Evolutionary conservation across 805 yeast species (phyloP).

Genomic region (Kluyveromyces nonfermentans): DNA sequence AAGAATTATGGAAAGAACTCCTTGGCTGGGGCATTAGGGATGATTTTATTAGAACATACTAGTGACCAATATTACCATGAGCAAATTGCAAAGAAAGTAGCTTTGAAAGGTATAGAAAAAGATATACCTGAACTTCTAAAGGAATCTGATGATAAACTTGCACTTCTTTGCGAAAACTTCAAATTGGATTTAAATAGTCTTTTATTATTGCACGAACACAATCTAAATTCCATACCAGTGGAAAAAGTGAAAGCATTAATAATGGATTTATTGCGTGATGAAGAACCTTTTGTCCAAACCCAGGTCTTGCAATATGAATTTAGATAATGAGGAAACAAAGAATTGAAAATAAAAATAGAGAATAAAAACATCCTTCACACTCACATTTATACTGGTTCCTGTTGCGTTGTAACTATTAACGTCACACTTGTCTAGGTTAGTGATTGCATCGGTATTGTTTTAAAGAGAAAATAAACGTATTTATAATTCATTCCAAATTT

Average conservation of each 20-base stretch:
- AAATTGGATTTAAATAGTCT: conserved; percentile 10
- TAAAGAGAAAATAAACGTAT: too few species aligned
- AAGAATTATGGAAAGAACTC: conserved; percentile 14
- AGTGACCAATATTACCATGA: conserved; percentile 14
- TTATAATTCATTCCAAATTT: conserved; percentile 12
- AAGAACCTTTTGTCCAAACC: conserved; percentile 21
- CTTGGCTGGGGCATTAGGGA: conserved; percentile 21
- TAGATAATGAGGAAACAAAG: background rate
- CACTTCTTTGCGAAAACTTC: conserved; percentile 12
- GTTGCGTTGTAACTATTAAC: too few species aligned
- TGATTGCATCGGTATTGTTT: background rate
- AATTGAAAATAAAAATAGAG: too few species aligned
- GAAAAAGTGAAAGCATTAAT: conserved; percentile 14
- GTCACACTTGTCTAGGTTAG: too few species aligned
- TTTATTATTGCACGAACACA: conserved; percentile 12
- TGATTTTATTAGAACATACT: conserved; percentile 18
- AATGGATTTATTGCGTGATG: conserved; percentile 10
- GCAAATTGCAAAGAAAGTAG: conserved; percentile 25
- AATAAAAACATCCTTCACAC: too few species aligned
- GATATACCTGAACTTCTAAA: conserved; percentile 16
- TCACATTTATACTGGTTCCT: too few species aligned
- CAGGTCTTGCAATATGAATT: conserved; percentile 22
- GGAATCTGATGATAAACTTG: conserved; percentile 14
- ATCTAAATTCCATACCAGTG: background rate
- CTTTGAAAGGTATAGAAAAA: conserved; percentile 21